Base-by-base conservation (phyloP, 495 filamentous ascomycete genomes). In the Penicillium odoratum region DNA sequence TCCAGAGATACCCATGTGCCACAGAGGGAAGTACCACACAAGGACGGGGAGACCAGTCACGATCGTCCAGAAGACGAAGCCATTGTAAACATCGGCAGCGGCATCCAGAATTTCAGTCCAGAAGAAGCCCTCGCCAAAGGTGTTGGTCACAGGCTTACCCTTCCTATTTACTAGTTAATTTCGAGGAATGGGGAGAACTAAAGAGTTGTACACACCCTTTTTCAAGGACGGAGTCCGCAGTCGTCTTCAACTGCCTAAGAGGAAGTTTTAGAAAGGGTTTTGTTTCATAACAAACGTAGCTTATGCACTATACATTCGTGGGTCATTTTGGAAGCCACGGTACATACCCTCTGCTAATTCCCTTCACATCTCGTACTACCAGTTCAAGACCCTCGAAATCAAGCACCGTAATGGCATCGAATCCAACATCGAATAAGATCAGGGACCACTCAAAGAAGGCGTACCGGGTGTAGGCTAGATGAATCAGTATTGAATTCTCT, bases 1-100 rank as follows among this genome's bases (percentile, higher is more conserved):
- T 55, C 95, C 95, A 7, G 95, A 99, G 58, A 99, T 92, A 56
- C 95, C 95, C 95, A 99, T 98, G 70, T 97, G 85, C 95, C 95
- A 99, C n/a, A 99, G 83, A 15, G 94, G 94, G 67, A 99, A 99
- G 69, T 96, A 99, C 95, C 95, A 99, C 28, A 98, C 87, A 36
- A 88, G 79, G 30, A 98, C 78, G 40, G 89, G 91, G 51, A 99
- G 79, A 51, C 90, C 88, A 55, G 95, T 99, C 60, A 96, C 79
- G 61, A 91, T 87, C 6, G 93, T 91, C 95, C 95, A 99, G 74
- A 97, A 97, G 48, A 95, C 86, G 67, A 91, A 98, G 48, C 93
- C 94, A 73, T 92, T 93, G 75, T 97, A 99, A 48, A 93, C 85
- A 76, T 97, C 91, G 21, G 94, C 91, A 25, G 81, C 81, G 38